These are phyloP conservation scores for Amylocystis lapponica DNA, from an alignment of 768 basidiomycete species.

Conservation along the genomic window DNA sequence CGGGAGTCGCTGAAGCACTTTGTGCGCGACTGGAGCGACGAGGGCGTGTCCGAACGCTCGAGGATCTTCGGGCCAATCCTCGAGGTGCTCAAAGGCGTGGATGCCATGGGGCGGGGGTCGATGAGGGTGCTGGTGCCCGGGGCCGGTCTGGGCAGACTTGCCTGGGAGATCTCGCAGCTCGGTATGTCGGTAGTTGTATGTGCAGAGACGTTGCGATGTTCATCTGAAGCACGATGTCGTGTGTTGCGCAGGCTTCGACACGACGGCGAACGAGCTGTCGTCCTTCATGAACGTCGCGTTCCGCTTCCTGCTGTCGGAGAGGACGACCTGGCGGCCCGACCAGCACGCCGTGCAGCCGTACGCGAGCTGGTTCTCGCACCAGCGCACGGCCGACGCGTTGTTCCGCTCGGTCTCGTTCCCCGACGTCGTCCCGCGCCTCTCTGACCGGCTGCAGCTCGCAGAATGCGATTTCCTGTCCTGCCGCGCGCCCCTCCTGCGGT, in stretches of 20 bases:
- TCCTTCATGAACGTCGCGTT: conserved; percentile 60
- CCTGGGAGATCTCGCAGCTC: conserved; percentile 61
- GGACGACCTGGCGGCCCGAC: conserved; percentile 32
- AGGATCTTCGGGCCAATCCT: conserved; percentile 54
- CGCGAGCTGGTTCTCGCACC: conserved; percentile 68
- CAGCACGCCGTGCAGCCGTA: conserved; percentile 57
- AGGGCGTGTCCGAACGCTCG: conserved; percentile 49
- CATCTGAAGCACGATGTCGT: neutral
- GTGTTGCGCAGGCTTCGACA: conserved; percentile 41
- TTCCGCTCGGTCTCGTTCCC: conserved; percentile 55
- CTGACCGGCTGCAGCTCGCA: conserved; percentile 36
- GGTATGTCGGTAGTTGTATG: conserved; percentile 36
- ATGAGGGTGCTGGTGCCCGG: conserved; percentile 58
- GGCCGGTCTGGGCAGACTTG: conserved; percentile 55
- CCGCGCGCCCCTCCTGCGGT: conserved; percentile 1
- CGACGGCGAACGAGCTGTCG: conserved; percentile 59
- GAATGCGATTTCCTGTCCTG: conserved; percentile 53
- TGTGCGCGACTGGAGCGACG: conserved; percentile 63
- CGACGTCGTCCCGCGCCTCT: conserved; percentile 50
- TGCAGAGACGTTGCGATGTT: no score
- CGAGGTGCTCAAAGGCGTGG: conserved; percentile 31
- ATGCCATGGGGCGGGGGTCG: conserved; percentile 20
- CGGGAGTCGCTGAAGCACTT: conserved; percentile 63
- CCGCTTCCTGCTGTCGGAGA: conserved; percentile 49
- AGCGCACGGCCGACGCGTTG: conserved; percentile 40